Evolutionary conservation across 225 moss, liverwort and hornwort species (phyloP).

Genomic region (Bryoerythrophyllum caledonicum): DNA sequence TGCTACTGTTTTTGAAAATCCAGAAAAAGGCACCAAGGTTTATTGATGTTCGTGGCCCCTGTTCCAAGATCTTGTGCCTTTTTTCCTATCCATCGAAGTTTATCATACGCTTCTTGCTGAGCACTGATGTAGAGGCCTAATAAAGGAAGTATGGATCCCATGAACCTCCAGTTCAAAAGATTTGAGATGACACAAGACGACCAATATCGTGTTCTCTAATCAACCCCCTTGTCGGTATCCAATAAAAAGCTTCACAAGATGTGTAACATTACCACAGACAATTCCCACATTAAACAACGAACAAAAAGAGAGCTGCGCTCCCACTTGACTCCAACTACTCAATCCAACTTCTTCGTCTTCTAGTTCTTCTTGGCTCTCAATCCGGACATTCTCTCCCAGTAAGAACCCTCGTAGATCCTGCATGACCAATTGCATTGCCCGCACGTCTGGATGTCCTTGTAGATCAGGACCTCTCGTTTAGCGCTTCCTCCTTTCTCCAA

Average conservation of each 20-base stretch:
- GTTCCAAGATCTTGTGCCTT: background rate
- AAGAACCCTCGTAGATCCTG: slow-evolving; percentile 14
- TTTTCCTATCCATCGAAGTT: background rate
- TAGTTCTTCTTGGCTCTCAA: slow-evolving; percentile 1
- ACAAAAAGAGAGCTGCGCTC: slow-evolving; percentile 16
- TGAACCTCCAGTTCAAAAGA: slow-evolving; percentile 11
- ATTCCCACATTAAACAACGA: slow-evolving; percentile 15
- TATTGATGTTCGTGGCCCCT: slow-evolving; percentile 1
- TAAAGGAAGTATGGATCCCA: slow-evolving; percentile 9
- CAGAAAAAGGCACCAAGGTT: background rate
- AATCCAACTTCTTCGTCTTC: background rate
- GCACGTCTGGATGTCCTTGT: slow-evolving; percentile 16
- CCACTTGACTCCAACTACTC: slow-evolving; percentile 18
- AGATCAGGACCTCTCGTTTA: background rate
- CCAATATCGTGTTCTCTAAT: background rate
- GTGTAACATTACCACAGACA: slow-evolving; percentile 15
- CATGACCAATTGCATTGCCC: slow-evolving; percentile 14
- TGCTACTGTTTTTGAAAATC: slow-evolving; percentile 6
- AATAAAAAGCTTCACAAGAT: slow-evolving; percentile 18
- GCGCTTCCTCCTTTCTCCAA: slow-evolving; percentile 9
- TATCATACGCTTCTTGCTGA: background rate
- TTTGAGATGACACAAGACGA: background rate
- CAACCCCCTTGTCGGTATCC: background rate
- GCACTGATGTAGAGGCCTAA: background rate
- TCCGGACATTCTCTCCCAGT: slow-evolving; percentile 15